phyloP scores from a whole-genome alignment of 352 stramenopile genomes.

The Globisporangium camurandrum region DNA sequence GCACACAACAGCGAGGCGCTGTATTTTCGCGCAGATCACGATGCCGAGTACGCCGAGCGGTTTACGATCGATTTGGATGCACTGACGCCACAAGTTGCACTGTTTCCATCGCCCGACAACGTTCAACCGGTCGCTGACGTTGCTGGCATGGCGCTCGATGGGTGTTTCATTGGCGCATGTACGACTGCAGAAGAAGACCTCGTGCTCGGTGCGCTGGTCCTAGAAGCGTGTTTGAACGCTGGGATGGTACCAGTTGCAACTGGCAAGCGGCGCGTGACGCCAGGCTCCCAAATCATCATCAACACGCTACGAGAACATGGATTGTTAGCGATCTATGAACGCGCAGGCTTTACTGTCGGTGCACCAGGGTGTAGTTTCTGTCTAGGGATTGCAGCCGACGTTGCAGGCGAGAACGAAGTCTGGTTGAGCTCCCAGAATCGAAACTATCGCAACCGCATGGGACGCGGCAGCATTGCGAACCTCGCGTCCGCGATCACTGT shows the following conservation, averaged over 20 bases:
- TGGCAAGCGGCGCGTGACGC: conserved; percentile 71
- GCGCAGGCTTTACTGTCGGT: conserved; percentile 70
- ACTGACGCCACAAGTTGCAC: conserved; percentile 62
- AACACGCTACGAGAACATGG: conserved; percentile 73
- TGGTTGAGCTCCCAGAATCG: conserved; percentile 82
- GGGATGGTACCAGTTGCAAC: conserved; percentile 46
- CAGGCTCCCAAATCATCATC: conserved; percentile 72
- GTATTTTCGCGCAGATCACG: conserved; percentile 74
- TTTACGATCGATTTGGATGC: conserved; percentile 71
- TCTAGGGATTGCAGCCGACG: conserved; percentile 74
- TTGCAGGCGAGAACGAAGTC: conserved; percentile 75
- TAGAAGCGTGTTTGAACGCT: conserved; percentile 66
- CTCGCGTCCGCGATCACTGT: conserved; percentile 74
- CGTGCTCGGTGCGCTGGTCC: conserved; percentile 67
- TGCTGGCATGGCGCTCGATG: conserved; percentile 66
- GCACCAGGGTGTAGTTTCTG: conserved; percentile 78
- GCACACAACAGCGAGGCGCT: conserved; percentile 74
- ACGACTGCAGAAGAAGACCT: conserved; percentile 79
- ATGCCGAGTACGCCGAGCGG: conserved; percentile 64
- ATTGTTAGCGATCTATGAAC: conserved; percentile 70
- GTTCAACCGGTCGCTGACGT: conserved; percentile 64
- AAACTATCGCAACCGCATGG: conserved; percentile 87
- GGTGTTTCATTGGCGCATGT: conserved; percentile 83
- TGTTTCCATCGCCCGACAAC: conserved; percentile 80
- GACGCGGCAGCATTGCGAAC: conserved; percentile 73